phyloP scores from a whole-genome alignment of 2,329 filamentous ascomycete species.

The Penicillium sp. region DNA sequence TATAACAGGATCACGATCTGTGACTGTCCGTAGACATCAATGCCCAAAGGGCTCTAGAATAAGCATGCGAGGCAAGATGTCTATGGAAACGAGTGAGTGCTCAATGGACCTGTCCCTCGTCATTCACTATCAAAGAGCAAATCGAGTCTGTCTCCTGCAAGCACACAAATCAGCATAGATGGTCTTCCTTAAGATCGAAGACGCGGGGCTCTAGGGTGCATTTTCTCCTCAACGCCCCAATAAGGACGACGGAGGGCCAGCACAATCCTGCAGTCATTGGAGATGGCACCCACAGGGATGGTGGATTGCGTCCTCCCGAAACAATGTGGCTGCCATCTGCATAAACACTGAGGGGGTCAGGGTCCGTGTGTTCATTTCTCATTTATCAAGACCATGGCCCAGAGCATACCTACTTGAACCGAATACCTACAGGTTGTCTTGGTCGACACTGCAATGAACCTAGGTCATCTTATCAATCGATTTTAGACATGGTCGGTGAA shows the following conservation, averaged over 20 bases:
- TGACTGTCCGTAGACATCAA: not conserved
- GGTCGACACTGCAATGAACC: not conserved
- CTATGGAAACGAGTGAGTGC: not conserved
- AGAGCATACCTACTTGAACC: not conserved
- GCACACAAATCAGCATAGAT: not conserved
- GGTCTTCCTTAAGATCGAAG: not conserved
- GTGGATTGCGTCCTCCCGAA: slow-evolving; percentile 9
- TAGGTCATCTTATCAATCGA: slow-evolving; percentile 13
- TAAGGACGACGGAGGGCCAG: not conserved
- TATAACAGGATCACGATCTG: not conserved
- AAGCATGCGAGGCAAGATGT: not conserved
- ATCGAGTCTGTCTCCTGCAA: not conserved
- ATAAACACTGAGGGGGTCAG: slow-evolving; percentile 3
- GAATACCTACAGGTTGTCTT: not conserved
- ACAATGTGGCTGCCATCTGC: slow-evolving; percentile 14
- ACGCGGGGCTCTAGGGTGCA: not conserved
- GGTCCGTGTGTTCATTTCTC: not conserved
- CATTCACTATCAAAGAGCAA: not conserved
- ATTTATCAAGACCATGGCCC: not conserved
- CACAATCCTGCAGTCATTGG: slow-evolving; percentile 7
- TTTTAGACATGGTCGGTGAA: slow-evolving; percentile 10
- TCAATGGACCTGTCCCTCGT: not conserved
- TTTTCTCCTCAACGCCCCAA: not conserved
- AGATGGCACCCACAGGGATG: slow-evolving; percentile 9
- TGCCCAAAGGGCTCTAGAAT: not conserved